Base-by-base conservation (phyloP, 1,139 yeast genomes). In the Pneumocystis canis region DNA sequence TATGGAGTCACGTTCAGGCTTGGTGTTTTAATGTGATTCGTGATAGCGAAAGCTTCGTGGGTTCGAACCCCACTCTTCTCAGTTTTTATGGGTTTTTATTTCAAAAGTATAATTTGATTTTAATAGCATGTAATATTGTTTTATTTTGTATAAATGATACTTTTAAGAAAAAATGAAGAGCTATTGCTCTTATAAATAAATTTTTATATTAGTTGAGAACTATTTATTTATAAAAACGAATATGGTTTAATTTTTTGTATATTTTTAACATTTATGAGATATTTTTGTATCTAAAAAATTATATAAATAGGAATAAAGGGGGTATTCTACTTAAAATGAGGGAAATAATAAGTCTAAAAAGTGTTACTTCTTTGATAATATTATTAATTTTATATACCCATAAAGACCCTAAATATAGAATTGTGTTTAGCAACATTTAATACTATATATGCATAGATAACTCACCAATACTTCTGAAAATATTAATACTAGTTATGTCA, bases 1-100 rank as follows among this genome's bases (percentile, higher is more conserved):
- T 47, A 47, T 47, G 54, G 54, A 47, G 54, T 47, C 54, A 47
- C 54, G 54, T 47, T 47, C 54, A 47, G 54, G 54, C n/a, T 1
- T 30, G 0, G 14, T 47, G 30, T 31, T 47, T 47, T 47, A 25
- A 47, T 25, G 54, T 47, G 54, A 47, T 47, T 47, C 54, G 54
- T 47, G 54, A 47, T 47, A 47, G 54, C 54, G 54, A 47, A 47
- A 47, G 54, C 54, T 47, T 30, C 54, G 54, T 47, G 54, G 54
- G 54, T 47, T 47, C 54, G 54, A 47, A 47, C 30, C 54, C 54
- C 54, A 47, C 54, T 47, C 54, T 47, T 47, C 54, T 25, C 54
- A 47, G 2, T 3, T 25, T 25, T 47, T 47, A 11, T 25, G 3
- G 16, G n/a, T 40, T 18, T 18, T 4, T 40, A 7, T 16, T 39